Conservation (phyloP, 768 basidiomycete genomes). For the Strobilomyces confusus region DNA sequence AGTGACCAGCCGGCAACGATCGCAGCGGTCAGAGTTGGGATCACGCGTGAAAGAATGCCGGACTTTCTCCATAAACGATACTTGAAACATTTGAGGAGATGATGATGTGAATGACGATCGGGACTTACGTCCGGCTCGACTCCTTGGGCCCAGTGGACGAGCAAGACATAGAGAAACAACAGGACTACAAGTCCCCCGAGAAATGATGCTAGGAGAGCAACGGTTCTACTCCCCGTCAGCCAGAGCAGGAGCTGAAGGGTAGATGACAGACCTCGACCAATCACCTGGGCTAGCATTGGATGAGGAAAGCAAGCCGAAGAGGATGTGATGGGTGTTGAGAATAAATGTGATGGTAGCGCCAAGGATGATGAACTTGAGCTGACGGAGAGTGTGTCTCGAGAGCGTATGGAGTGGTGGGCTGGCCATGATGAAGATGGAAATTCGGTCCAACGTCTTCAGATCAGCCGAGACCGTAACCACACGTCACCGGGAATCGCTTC, state of each 20-base stretch:
- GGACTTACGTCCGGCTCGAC: slow-evolving; percentile 63
- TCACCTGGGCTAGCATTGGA: slow-evolving; percentile 34
- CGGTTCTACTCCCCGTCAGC: slow-evolving; percentile 37
- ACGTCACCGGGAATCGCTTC: slow-evolving; percentile 8
- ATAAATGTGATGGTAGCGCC: slow-evolving; percentile 61
- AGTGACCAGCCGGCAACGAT: slow-evolving; percentile 70
- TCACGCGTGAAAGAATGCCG: slow-evolving; percentile 60
- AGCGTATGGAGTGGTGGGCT: slow-evolving; percentile 17
- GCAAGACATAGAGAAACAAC: slow-evolving; percentile 70
- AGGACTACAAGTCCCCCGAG: slow-evolving; percentile 58
- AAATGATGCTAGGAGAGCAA: slow-evolving; percentile 50
- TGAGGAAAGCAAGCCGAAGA: slow-evolving; percentile 38
- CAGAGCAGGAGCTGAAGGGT: not conserved
- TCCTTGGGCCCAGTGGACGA: slow-evolving; percentile 63
- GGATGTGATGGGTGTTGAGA: slow-evolving; percentile 50
- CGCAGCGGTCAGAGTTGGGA: slow-evolving; percentile 65
- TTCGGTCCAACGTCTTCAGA: not conserved
- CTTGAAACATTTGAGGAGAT: slow-evolving; percentile 34
- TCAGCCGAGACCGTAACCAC: slow-evolving; percentile 12
- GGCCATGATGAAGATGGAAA: slow-evolving; percentile 15
- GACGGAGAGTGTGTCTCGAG: slow-evolving; percentile 53
- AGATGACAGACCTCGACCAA: slow-evolving; percentile 48
- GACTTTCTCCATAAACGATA: slow-evolving; percentile 75
- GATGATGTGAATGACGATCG: not conserved
- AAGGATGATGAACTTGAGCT: slow-evolving; percentile 76